A percentile compares a stretch with the other conserved stretches of the same genome.
phyloP scores from a whole-genome alignment of 345 rosid genomes.

The Salix arbutifolia region DNA sequence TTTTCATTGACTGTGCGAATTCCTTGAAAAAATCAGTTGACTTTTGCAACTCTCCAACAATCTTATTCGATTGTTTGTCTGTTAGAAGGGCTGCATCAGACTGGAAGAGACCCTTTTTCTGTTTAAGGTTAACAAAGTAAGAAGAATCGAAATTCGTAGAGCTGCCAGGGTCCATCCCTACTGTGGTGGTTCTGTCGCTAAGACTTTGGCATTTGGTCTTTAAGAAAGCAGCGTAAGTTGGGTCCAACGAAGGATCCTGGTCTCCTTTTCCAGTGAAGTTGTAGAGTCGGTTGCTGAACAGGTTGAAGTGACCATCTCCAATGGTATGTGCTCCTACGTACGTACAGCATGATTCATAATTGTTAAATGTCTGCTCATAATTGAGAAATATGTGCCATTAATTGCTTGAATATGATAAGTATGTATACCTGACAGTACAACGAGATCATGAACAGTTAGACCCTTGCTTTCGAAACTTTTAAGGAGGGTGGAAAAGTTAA shows the following conservation, averaged over 20 bases:
- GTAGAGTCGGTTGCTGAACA: conserved; percentile 47
- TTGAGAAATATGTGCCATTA: no score
- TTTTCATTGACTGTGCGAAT: background rate
- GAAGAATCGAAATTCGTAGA: conserved; percentile 32
- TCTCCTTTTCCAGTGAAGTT: conserved; percentile 56
- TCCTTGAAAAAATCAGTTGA: background rate
- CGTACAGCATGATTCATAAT: background rate
- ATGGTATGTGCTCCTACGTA: conserved; percentile 53
- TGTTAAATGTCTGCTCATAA: background rate
- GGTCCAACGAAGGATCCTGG: conserved; percentile 45
- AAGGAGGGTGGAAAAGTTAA: conserved; percentile 34
- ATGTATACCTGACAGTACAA: conserved; percentile 48
- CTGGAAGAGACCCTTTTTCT: conserved; percentile 46
- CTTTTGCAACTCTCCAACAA: background rate
- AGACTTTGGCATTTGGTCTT: conserved; percentile 37
- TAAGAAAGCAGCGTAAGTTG: conserved; percentile 30
- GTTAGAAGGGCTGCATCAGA: conserved; percentile 37
- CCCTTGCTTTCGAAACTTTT: conserved; percentile 27
- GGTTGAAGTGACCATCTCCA: conserved; percentile 43
- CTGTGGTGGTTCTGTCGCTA: conserved; percentile 17
- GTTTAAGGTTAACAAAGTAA: conserved; percentile 33
- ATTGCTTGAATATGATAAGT: background rate
- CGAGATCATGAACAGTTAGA: conserved; percentile 52
- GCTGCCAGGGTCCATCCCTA: conserved; percentile 53
- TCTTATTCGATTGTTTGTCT: background rate